phyloP scores from a whole-genome alignment of 306 rosid species.

The Betula pendula region DNA sequence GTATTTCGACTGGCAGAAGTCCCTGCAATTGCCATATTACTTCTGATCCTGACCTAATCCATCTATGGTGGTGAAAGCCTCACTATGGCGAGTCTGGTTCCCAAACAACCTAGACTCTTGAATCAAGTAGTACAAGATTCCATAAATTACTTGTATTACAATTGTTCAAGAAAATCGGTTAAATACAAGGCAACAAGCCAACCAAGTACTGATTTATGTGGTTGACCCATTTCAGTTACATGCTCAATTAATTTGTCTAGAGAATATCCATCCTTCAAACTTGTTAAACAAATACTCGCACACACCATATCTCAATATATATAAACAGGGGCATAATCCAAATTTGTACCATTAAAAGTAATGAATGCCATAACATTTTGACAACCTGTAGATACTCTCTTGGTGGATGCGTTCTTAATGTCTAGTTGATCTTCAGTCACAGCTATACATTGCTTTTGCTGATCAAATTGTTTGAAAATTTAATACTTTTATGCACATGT shows the following conservation, averaged over 20 bases:
- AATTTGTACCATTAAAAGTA: neutral
- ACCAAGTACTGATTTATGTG: neutral
- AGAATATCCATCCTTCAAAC: neutral
- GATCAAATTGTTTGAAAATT: conserved; percentile 3
- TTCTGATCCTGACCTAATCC: neutral
- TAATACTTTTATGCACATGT: conserved; percentile 3
- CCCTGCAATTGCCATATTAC: neutral
- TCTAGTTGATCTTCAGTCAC: neutral
- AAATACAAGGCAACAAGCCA: neutral
- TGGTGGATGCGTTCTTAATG: conserved; percentile 1
- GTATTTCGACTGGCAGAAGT: neutral
- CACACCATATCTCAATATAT: neutral
- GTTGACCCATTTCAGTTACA: neutral
- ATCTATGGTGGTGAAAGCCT: neutral
- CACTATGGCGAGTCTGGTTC: neutral
- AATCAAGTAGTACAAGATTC: too few species aligned
- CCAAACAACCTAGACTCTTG: neutral
- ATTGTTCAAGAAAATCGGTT: neutral
- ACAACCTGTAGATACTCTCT: neutral
- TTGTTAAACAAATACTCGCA: neutral
- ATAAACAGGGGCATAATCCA: neutral
- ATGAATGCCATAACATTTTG: neutral
- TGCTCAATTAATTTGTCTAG: neutral
- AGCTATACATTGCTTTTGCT: neutral
- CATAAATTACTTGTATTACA: neutral